Evolutionary conservation across 176 grass and related monocot species (phyloP), one percentile per base, ranked within the genome.

Genomic region (Pharus latifolius): DNA sequence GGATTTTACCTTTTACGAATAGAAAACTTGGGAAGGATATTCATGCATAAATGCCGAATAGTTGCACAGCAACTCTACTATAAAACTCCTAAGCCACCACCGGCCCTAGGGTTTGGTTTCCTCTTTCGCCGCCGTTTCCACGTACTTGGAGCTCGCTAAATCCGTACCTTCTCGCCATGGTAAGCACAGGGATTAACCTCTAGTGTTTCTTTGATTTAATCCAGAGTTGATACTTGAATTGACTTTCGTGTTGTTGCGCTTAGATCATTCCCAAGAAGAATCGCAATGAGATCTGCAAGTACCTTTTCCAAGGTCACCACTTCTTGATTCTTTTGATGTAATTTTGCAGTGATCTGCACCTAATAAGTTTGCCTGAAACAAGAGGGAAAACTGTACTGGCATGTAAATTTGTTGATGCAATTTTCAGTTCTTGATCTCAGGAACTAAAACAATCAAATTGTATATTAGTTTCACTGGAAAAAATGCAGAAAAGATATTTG

Each of bases 261-360:
- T 46, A 85, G 83, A 85, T 85, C 53, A 85, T 85, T 50, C 52
- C 85, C 34, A 83, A 88, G 71, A 66, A 80, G 65, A 88, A 72
- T 14, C 70, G 70, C 33, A 75, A 62, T 34, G 76, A 80, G 51
- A 85, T 85, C 44, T 85, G 83, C 83, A 85, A 85, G 62, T 85
- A 85, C 76, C 76, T 85, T 69, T 85, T 85, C 63, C 70, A 80
- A 48, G 83, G 76, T 80, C 20, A 31, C 35, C 8, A 4, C 35
- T 38, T 38, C 8, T 38, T 38, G 6, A 8, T 18, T 29, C n/a
- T 41, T 44, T 42, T 27, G 14, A 26, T 24, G 60, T 16, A 26
- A 14, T 5, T 63, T 42, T 63, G 37, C 33, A 27, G 5, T 63
- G 16, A 11, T 27, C 15, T 2, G 8, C 22, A 26, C 10, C 37